Evolutionary conservation across 2,329 filamentous ascomycete species (phyloP), one percentile per base, ranked within the genome.

Genomic region (Didymella lethalis): DNA sequence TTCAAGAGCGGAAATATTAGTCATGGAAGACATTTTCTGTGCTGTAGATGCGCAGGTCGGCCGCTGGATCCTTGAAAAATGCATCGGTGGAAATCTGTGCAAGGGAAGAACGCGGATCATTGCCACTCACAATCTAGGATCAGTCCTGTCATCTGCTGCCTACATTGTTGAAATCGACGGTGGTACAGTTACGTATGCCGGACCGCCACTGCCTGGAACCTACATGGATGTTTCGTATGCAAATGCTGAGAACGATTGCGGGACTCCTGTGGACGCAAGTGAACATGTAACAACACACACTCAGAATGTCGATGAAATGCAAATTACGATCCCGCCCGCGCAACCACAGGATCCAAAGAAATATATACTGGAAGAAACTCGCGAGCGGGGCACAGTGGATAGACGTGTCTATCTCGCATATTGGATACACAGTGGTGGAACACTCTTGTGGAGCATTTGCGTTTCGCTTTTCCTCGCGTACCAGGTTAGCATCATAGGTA

Each of bases 71-170:
- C 29, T 59, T n/a, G 40, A 54, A 28, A 51, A 40, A 16, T 46
- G 38, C 36, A 41, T 60, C 31, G 26, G 62, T 64, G 26, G 62
- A 59, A 29, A 69, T 55, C 18, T 62, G 57, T 11, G 62, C 54
- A 25, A 62, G 53, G 38, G 65, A 61, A 81, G 92, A 54, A 95
- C 92, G 1, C 81, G 91, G 29, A 91, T 95, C 47, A 79, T 95
- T 4, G 91, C 93, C 26, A 95, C 91, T 0, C 91, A 95, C 70
- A 90, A 94, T 67, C 88, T 93, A 20, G 86, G 86, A 3, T 82
- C 94, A 1, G 90, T 88, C 63, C 83, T 91, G 57, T 82, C 89
- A 12, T 86, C 85, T 69, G 87, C 91, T 7, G 90, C 90, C 67
- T 94, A 90, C 65, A 82, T 91, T 7, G 88, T 93, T 4, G 85